Evolutionary conservation across 1,139 yeast species (phyloP).

Genomic region (Diutina mesorugosa): DNA sequence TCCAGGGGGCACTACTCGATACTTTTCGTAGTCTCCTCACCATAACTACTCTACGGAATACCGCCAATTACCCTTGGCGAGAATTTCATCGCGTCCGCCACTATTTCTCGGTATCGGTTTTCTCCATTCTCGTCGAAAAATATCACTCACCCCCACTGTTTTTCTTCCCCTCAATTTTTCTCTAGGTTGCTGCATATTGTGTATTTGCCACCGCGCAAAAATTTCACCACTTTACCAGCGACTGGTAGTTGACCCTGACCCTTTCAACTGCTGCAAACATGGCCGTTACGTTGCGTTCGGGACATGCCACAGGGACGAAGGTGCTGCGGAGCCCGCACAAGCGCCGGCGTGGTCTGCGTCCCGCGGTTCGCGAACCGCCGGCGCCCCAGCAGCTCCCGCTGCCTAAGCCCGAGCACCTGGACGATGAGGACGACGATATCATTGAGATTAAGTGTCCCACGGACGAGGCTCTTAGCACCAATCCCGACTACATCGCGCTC

Average conservation of each 20-base stretch:
- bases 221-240: background rate
- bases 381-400: background rate
- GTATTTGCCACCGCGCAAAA: background rate
- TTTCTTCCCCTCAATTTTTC: background rate
- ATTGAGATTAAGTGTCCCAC: too few species aligned
- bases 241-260: background rate
- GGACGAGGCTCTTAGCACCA: constrained; percentile 10
- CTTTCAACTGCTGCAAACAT: background rate
- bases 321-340: background rate
- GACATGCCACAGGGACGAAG: constrained; percentile 1
- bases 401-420: background rate
- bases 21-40: too few species aligned
- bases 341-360: background rate
- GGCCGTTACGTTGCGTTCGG: constrained; percentile 2
- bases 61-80: too few species aligned
- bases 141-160: background rate
- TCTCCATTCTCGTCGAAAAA: background rate
- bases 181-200: background rate
- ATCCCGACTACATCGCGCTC: constrained; percentile 28
- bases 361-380: background rate
- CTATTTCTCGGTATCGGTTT: too few species aligned
- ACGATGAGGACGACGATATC: background rate
- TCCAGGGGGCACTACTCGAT: background rate
- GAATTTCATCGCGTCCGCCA: background rate
- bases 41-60: too few species aligned